Percentiles rank a stretch among this genome's conserved stretches.
phyloP scores from a whole-genome alignment of 345 rosid genomes.

The Atalantia buxifolia region DNA sequence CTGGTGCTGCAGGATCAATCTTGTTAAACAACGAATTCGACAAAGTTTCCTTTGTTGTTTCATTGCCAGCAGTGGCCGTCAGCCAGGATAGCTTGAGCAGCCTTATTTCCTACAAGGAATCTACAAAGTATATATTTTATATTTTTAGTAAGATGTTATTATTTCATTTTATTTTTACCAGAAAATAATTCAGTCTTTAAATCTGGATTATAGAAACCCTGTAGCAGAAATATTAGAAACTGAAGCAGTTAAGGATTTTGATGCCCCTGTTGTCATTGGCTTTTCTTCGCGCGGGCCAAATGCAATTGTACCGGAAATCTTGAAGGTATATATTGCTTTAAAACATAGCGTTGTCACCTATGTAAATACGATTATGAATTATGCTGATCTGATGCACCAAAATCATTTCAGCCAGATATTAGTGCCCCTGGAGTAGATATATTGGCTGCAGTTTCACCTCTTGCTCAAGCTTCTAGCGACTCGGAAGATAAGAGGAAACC shows the following conservation, averaged over 20 bases:
- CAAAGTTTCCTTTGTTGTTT: slow-evolving; percentile 1
- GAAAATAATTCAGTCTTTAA: background rate
- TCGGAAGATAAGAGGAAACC: slow-evolving; percentile 17
- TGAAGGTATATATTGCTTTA: background rate
- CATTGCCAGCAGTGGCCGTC: slow-evolving; percentile 29
- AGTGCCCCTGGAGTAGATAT: slow-evolving; percentile 45
- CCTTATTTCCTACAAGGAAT: slow-evolving; percentile 23
- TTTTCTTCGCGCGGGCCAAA: slow-evolving; percentile 52
- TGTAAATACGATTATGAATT: background rate
- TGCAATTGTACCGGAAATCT: slow-evolving; percentile 16
- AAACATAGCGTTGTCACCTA: background rate
- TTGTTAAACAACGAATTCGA: background rate
- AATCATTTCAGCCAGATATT: slow-evolving; percentile 36
- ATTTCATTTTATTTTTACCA: background rate
- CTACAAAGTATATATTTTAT: slow-evolving; percentile 25
- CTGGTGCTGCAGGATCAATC: slow-evolving; percentile 35
- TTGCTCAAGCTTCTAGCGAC: slow-evolving; percentile 9
- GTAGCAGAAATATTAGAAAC: slow-evolving; percentile 25
- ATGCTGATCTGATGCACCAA: background rate
- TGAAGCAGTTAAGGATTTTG: slow-evolving; percentile 18
- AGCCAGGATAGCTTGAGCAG: background rate
- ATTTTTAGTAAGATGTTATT: background rate
- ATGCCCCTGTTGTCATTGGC: slow-evolving; percentile 29
- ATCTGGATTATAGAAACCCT: background rate
- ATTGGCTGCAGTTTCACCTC: slow-evolving; percentile 36